Conservation (phyloP, 768 basidiomycete genomes). For the Hirschioporus abietinus region DNA sequence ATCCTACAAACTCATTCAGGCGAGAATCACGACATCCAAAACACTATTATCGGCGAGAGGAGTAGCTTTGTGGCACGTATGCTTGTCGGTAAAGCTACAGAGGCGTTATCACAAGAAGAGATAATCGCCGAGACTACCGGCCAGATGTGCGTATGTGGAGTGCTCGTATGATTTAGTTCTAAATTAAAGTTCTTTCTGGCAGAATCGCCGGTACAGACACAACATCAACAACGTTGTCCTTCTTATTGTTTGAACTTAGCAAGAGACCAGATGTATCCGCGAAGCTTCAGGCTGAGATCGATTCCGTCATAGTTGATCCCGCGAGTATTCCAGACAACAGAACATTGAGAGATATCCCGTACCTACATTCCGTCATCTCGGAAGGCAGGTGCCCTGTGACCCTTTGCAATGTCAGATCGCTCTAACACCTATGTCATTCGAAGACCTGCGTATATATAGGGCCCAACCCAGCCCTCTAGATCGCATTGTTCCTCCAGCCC, state of each 20-base stretch:
- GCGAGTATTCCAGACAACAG: constrained; percentile 55
- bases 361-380: constrained; percentile 43
- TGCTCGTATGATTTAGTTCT: background rate
- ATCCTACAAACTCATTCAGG: background rate
- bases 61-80: background rate
- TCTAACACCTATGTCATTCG: constrained; percentile 5
- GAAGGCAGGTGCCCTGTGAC: constrained; percentile 38
- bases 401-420: background rate
- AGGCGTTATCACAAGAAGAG: background rate
- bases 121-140: constrained; percentile 74
- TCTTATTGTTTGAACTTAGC: constrained; percentile 75
- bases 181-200: background rate
- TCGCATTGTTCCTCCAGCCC: constrained; percentile 59
- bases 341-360: constrained; percentile 46
- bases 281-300: constrained; percentile 69
- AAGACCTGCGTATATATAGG: constrained; percentile 71
- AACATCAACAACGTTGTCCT: constrained; percentile 66
- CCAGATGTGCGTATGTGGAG: constrained; percentile 51
- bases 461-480: constrained; percentile 71
- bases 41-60: background rate
- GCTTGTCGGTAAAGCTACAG: background rate
- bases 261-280: constrained; percentile 62
- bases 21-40: background rate
- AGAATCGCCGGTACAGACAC: constrained; percentile 81
- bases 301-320: constrained; percentile 63